Evolutionary conservation across 179 eudicot species (phyloP).

Genomic region (Heliamphora pulchella): DNA sequence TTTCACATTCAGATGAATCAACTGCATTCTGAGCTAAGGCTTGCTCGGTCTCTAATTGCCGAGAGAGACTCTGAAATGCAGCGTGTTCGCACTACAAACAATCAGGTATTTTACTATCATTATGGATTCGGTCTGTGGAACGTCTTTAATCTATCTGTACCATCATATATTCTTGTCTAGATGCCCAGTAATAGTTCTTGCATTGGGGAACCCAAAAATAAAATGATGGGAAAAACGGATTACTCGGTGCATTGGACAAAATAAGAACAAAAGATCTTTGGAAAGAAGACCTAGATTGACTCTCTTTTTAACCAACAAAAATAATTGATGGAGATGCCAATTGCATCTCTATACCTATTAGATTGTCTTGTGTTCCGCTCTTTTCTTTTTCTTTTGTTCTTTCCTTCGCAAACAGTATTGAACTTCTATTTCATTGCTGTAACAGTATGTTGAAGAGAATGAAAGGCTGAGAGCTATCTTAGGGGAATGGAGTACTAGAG

Average conservation of each 20-base stretch:
- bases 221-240: neutral
- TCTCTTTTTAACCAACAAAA: neutral
- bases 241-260: neutral
- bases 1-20: slow-evolving; percentile 69
- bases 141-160: neutral
- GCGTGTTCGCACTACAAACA: slow-evolving; percentile 69
- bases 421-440: slow-evolving; percentile 7
- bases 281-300: no score
- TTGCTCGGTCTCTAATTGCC: slow-evolving; percentile 87
- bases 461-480: slow-evolving; percentile 88
- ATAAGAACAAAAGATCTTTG: neutral
- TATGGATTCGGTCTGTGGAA: neutral
- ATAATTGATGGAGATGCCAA: neutral
- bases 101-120: slow-evolving; percentile 47
- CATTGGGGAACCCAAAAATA: neutral
- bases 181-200: neutral
- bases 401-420: neutral
- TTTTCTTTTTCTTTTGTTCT: neutral
- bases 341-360: neutral
- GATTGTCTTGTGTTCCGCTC: neutral
- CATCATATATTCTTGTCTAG: neutral
- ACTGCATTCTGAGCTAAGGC: slow-evolving; percentile 81
- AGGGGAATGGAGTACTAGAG: slow-evolving; percentile 92
- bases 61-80: slow-evolving; percentile 83
- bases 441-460: slow-evolving; percentile 90